A percentile compares a stretch with the other conserved stretches of the same genome.
Evolutionary conservation across 768 basidiomycete genomes (phyloP).

Genomic region (Boletus vermiculosoides): DNA sequence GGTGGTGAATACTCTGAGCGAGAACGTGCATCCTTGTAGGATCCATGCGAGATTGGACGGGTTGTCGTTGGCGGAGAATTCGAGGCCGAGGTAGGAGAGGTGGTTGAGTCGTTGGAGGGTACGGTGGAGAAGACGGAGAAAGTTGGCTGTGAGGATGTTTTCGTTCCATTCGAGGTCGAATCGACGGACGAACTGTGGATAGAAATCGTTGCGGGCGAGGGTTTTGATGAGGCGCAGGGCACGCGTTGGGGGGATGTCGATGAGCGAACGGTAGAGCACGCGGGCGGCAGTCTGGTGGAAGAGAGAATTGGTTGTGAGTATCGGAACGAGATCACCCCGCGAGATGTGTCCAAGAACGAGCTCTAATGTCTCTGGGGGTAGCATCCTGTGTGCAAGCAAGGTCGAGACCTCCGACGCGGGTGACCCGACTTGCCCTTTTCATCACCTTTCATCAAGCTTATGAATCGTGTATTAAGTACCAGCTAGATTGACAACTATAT

Average conservation of each 20-base stretch:
- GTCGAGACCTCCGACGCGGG: background rate
- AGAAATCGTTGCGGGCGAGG: constrained; percentile 38
- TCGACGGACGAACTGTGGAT: constrained; percentile 42
- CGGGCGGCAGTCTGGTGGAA: constrained; percentile 33
- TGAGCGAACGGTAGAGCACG: constrained; percentile 39
- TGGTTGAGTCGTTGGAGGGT: constrained; percentile 39
- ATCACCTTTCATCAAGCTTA: constrained; percentile 5
- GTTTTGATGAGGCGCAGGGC: constrained; percentile 40
- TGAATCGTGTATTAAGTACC: constrained; percentile 8
- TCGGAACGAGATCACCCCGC: constrained; percentile 24
- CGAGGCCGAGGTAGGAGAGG: constrained; percentile 47
- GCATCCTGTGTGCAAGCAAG: background rate
- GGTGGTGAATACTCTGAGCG: constrained; percentile 49
- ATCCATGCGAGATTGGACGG: constrained; percentile 46
- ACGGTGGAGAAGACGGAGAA: constrained; percentile 49
- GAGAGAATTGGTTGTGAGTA: constrained; percentile 24
- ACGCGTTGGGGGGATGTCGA: constrained; percentile 29
- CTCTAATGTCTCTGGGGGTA: constrained; percentile 41
- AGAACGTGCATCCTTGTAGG: constrained; percentile 43
- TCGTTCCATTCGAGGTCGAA: constrained; percentile 46
- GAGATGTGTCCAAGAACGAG: constrained; percentile 29
- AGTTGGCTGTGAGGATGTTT: constrained; percentile 42
- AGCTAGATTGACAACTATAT: background rate
- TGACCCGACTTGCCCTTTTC: background rate
- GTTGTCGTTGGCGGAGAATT: constrained; percentile 41